phyloP scores from a whole-genome alignment of 1,139 yeast genomes.

The Hansenula lynferdii region DNA sequence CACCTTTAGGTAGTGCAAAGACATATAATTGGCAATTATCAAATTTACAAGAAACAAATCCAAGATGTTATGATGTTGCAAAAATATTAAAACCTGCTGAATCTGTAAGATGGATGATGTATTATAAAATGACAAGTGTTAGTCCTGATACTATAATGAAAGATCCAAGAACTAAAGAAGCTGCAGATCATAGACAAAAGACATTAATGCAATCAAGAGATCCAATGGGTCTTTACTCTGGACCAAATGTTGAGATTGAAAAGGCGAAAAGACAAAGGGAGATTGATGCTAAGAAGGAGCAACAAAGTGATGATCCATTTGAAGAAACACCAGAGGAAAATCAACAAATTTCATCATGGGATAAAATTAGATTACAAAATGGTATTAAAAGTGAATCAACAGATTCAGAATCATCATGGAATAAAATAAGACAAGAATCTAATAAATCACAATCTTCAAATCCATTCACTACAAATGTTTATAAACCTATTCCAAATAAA shows the following conservation, averaged over 20 bases:
- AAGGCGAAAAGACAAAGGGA: background rate
- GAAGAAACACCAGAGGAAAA: background rate
- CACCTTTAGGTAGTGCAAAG: slow-evolving; percentile 25
- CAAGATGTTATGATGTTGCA: slow-evolving; percentile 30
- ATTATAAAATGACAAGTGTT: slow-evolving; percentile 29
- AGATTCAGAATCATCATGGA: slow-evolving; percentile 11
- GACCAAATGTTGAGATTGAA: slow-evolving; percentile 23
- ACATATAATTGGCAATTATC: slow-evolving; percentile 25
- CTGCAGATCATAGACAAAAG: slow-evolving; percentile 19
- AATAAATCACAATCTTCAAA: slow-evolving; percentile 2
- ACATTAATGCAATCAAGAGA: slow-evolving; percentile 22
- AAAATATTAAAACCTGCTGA: slow-evolving; percentile 26
- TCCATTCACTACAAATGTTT: slow-evolving; percentile 13
- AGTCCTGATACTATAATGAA: slow-evolving; percentile 33
- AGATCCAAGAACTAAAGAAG: slow-evolving; percentile 29
- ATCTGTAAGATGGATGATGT: slow-evolving; percentile 32
- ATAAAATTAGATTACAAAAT: slow-evolving; percentile 17
- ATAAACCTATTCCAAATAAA: slow-evolving; percentile 3
- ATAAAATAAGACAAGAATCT: slow-evolving; percentile 11
- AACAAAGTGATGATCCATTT: slow-evolving; percentile 22
- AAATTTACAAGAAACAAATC: slow-evolving; percentile 16
- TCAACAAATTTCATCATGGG: slow-evolving; percentile 19
- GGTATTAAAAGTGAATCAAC: slow-evolving; percentile 2
- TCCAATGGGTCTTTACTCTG: slow-evolving; percentile 29
- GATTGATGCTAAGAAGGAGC: slow-evolving; percentile 1